phyloP scores from a whole-genome alignment of 495 filamentous ascomycete genomes.

The Neurospora sp. region DNA sequence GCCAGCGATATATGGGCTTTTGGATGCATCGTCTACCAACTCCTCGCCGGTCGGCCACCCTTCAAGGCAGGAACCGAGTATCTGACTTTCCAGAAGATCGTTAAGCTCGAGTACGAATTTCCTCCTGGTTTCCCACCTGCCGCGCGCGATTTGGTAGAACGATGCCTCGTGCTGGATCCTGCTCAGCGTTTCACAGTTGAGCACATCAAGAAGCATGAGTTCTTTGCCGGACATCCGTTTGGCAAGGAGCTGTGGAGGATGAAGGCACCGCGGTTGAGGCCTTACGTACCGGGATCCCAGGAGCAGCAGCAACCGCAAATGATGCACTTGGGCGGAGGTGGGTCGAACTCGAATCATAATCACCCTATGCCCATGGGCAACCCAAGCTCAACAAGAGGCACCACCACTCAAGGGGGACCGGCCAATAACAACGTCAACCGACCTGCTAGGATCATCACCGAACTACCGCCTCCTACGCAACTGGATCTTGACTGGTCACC shows the following conservation, averaged over 20 bases:
- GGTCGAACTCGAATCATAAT: slow-evolving; percentile 10
- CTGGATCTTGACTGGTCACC: slow-evolving; percentile 99
- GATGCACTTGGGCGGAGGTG: slow-evolving; percentile 66
- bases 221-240: slow-evolving; percentile 86
- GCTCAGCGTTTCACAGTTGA: slow-evolving; percentile 81
- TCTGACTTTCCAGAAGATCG: slow-evolving; percentile 96
- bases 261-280: slow-evolving; percentile 80
- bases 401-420: background rate
- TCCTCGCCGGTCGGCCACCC: slow-evolving; percentile 83
- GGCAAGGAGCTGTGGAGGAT: slow-evolving; percentile 80
- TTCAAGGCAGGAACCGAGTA: slow-evolving; percentile 99
- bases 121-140: slow-evolving; percentile 80
- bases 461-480: slow-evolving; percentile 90
- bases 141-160: slow-evolving; percentile 84
- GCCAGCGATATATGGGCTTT: slow-evolving; percentile 98
- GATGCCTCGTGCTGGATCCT: slow-evolving; percentile 85
- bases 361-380: background rate
- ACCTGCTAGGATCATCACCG: slow-evolving; percentile 80
- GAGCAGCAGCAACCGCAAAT: slow-evolving; percentile 60
- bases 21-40: slow-evolving; percentile 98
- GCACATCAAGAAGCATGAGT: slow-evolving; percentile 94
- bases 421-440: slow-evolving; percentile 16
- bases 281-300: slow-evolving; percentile 69
- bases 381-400: slow-evolving; percentile 27
- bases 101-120: slow-evolving; percentile 87